Conservation (phyloP, 495 filamentous ascomycete genomes). For the Extremus antarcticus region DNA sequence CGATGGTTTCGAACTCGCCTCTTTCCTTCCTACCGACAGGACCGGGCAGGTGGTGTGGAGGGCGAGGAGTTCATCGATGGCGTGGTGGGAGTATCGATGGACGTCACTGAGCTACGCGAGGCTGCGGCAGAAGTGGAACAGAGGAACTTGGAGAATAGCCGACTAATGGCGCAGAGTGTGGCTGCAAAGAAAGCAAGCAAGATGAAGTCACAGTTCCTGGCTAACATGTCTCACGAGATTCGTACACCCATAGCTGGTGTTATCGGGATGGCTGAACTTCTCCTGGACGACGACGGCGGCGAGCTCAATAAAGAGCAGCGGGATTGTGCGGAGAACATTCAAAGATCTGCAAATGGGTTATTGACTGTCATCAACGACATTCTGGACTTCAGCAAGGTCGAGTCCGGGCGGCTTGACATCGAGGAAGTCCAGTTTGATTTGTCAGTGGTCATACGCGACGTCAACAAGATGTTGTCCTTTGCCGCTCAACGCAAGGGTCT, state of each 20-base stretch:
- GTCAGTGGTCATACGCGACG: constrained; percentile 57
- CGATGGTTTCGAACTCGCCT: constrained; percentile 57
- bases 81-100: constrained; percentile 57
- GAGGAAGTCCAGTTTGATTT: constrained; percentile 73
- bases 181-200: constrained; percentile 57
- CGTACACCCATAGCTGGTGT: constrained; percentile 57
- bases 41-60: constrained; percentile 35
- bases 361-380: constrained; percentile 86
- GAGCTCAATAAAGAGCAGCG: constrained; percentile 53
- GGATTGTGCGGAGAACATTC: constrained; percentile 67
- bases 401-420: constrained; percentile 62
- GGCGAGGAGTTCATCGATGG: constrained; percentile 44
- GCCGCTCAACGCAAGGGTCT: constrained; percentile 31
- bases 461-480: constrained; percentile 51
- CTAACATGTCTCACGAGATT: constrained; percentile 82
- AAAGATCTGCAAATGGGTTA: constrained; percentile 69
- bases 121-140: constrained; percentile 44
- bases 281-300: constrained; percentile 41
- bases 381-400: constrained; percentile 78
- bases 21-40: constrained; percentile 45
- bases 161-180: constrained; percentile 53
- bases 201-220: constrained; percentile 60
- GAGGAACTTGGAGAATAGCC: constrained; percentile 50
- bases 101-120: constrained; percentile 54
- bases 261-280: constrained; percentile 31